Evolutionary conservation across 306 rosid genomes (phyloP).

Genomic region (Cajanus cajan): DNA sequence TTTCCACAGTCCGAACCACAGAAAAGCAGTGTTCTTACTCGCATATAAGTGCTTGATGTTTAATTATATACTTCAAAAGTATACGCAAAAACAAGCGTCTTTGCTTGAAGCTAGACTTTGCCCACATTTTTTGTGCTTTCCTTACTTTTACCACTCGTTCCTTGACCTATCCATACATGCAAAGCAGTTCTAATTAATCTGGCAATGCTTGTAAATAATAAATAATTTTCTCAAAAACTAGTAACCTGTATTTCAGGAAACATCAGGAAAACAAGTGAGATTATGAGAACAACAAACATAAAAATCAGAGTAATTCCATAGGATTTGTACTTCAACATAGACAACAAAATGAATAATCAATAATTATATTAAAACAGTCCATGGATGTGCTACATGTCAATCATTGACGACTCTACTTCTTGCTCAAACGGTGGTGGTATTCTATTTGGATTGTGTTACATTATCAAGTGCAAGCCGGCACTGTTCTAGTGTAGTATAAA

Average conservation of each 20-base stretch:
- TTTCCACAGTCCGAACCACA: neutral
- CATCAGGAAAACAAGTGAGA: neutral
- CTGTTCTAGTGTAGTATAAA: neutral
- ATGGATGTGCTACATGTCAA: neutral
- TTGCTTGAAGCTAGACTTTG: constrained; percentile 88
- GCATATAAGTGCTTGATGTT: constrained; percentile 89
- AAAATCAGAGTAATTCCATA: neutral
- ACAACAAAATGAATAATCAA: neutral
- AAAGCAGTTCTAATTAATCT: constrained; percentile 17
- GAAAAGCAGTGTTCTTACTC: constrained; percentile 55
- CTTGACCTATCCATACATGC: constrained; percentile 58
- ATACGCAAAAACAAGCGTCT: constrained; percentile 81
- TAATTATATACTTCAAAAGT: constrained; percentile 79
- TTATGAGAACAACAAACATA: neutral
- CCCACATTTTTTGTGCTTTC: constrained; percentile 86
- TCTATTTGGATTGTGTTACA: neutral
- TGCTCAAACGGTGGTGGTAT: neutral
- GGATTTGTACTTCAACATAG: neutral
- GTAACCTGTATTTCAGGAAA: constrained; percentile 15
- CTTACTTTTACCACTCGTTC: constrained; percentile 71
- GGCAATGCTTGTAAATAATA: neutral
- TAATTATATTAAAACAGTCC: neutral
- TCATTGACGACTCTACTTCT: neutral
- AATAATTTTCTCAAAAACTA: neutral
- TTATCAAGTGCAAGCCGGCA: no score